Evolutionary conservation across 2,329 filamentous ascomycete species (phyloP).

Genomic region (Trichophyton mentagrophytes): DNA sequence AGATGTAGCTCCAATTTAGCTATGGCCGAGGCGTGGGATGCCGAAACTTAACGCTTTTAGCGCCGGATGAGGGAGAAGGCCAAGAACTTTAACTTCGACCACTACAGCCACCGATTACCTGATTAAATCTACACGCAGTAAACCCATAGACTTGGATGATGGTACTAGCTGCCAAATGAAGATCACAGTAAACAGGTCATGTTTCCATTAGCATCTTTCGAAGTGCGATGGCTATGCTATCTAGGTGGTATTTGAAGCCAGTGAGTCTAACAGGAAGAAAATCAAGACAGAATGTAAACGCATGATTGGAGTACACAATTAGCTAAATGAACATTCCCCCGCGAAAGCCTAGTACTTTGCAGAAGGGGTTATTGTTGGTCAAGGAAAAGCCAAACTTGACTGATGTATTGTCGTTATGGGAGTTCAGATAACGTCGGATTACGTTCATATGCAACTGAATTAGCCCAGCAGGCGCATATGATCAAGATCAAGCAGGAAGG

Average conservation of each 20-base stretch:
- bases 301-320: not conserved
- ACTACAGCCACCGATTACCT: not conserved
- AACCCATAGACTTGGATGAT: too few relatives aligned
- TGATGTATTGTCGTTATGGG: not conserved
- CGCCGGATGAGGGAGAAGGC: not conserved
- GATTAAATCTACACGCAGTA: too few relatives aligned
- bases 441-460: conserved; percentile 10
- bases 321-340: not conserved
- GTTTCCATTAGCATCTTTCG: not conserved
- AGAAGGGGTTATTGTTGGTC: not conserved
- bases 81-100: not conserved
- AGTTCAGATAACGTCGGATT: conserved; percentile 5
- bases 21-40: not conserved
- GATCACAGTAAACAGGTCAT: not conserved
- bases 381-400: not conserved
- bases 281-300: conserved; percentile 10
- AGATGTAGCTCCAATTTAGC: not conserved
- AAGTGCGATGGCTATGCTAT: not conserved
- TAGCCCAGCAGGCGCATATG: conserved; percentile 14
- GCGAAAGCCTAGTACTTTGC: not conserved
- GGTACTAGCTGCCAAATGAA: not conserved
- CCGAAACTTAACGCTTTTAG: not conserved
- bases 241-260: not conserved
- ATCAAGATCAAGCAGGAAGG: conserved; percentile 12
- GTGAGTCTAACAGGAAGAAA: conserved; percentile 10